Base-by-base conservation (phyloP, 306 rosid genomes). In the Cercis canadensis region DNA sequence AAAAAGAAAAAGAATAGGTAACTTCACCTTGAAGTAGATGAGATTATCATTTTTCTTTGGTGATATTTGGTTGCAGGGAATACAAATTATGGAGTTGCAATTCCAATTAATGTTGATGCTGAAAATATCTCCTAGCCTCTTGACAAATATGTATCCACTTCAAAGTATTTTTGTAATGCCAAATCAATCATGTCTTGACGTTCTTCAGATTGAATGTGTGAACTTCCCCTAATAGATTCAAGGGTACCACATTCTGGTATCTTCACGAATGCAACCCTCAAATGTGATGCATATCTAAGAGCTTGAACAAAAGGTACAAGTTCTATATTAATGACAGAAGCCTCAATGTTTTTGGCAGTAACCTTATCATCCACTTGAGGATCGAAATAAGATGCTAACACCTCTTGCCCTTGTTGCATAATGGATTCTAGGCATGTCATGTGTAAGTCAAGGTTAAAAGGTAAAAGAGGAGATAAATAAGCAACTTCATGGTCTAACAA, bases 181-280 rank as follows among this genome's bases (percentile, higher is more conserved):
- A 76, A 54, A 82, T 91, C 99, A 51, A 91, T 91, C 87, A 91
- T 78, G 64, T 86, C 88, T 72, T 89, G 96, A 45, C 87, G 95
- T 69, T 85, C 88, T 75, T 91, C 89, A 1, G 76, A 78, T 75
- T 94, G 95, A 73, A 86, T 15, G 14, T 70, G 74, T 1, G 96
- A 91, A 68, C 43, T 84, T 70, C 83, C 83, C 76, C 70, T 87
- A 31, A 94, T 76, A 61, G 96, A 80, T 65, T 89, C 92, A 53
- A 94, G 96, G 54, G 79, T 60, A 36, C 97, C 96, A 73, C 89
- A 86, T 68, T 83, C 81, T 0, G 96, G 97, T 56, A 94, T 79
- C 89, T 85, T 94, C 75, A 94, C 96, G 74, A 91, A 94, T 44
- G 91, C 84, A 75, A 81, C 86, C 86, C 96, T 89, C 69, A 91